Conservation (phyloP, 345 rosid genomes). For the Lumnitzera racemosa region DNA sequence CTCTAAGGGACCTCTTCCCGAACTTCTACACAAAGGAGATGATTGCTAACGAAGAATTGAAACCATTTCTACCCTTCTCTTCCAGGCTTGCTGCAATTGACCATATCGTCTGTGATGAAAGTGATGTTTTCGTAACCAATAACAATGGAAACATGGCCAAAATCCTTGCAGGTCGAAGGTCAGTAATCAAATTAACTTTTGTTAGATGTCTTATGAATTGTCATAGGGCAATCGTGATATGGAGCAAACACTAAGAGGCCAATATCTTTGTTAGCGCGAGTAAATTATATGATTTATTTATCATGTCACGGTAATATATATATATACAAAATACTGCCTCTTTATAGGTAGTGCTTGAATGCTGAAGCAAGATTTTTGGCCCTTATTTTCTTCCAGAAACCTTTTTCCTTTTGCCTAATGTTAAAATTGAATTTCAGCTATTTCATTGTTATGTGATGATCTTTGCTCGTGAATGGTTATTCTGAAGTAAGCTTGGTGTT, state of each 20-base stretch:
- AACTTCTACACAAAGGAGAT: constrained; percentile 93
- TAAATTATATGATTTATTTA: not conserved
- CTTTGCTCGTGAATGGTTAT: too few species aligned
- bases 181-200: constrained; percentile 17
- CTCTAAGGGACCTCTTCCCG: constrained; percentile 83
- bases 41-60: constrained; percentile 74
- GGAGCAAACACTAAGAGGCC: not conserved
- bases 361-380: too few species aligned
- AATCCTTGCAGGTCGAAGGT: constrained; percentile 99
- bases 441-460: too few species aligned
- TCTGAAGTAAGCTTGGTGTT: too few species aligned
- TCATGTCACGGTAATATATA: too few species aligned
- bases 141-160: constrained; percentile 99
- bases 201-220: not conserved
- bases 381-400: too few species aligned
- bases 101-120: constrained; percentile 85
- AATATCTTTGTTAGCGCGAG: not conserved
- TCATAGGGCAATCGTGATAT: not conserved
- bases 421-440: too few species aligned
- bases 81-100: constrained; percentile 94
- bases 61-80: constrained; percentile 68
- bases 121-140: constrained; percentile 91
- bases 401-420: too few species aligned
- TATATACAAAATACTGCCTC: too few species aligned
- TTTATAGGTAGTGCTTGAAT: too few species aligned